Evolutionary conservation across 1,284 basidiomycete genomes (phyloP), one percentile per base, ranked within the genome.

Genomic region (Macrocystidia cucumis): DNA sequence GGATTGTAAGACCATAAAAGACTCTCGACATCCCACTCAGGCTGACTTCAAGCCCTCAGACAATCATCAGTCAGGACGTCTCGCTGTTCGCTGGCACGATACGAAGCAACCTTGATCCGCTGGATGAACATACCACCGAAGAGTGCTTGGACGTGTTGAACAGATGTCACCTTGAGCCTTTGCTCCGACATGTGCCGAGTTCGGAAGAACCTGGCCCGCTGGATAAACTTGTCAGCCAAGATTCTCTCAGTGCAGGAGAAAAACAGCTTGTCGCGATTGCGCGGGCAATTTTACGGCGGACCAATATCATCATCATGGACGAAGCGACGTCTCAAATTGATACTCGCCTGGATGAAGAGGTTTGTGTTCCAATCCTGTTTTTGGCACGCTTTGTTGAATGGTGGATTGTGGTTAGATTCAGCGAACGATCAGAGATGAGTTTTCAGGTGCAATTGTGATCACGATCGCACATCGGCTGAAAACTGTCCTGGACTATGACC

Each of bases 1-100:
- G 69, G 11, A 62, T 78, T 29, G 74, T 78, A 45, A 47, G 69
- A 56, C 29, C 14, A n/a, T 8, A 26, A 16, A 27, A 34, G 13
- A 20, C 9, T 32, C 34, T 13, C 22, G 6, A 24, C 18, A 7
- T 27, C 9, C 24, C 19, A 9, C 24, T 33, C 18, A 25, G 20
- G 25, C 17, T 13, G 31, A 11, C 23, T 26, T 29, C 20, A 13
- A 38, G 22, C 32, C 5, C 39, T 3, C 34, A 82, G 78, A 87
- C 84, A 0, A 81, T 88, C 41, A 79, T 88, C 43, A 85, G 81
- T 36, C 85, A 89, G 59, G 85, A 91, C 43, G 83, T 88, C 2
- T 79, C 88, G 0, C 62, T 91, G 3, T 92, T 92, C 59, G 74
- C 75, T n/a, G 90, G 90, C 0, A 91, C 86, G 0, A 72, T 95